phyloP scores from a whole-genome alignment of 1,139 yeast species.

The Candida sojae region DNA sequence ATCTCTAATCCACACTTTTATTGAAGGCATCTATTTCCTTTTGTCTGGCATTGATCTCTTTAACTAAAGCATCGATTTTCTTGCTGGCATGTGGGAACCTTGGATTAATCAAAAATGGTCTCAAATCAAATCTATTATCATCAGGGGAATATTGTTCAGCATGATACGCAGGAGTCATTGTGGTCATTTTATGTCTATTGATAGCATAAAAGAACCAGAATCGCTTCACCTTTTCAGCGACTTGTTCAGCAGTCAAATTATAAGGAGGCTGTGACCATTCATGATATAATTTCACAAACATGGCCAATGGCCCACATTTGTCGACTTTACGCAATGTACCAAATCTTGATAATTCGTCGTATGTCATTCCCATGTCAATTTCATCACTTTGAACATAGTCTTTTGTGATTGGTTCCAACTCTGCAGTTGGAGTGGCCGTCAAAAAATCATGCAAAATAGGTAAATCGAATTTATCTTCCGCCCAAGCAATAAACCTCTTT shows the following conservation, averaged over 20 bases:
- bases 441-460: slow-evolving; percentile 80
- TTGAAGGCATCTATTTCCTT: slow-evolving; percentile 24
- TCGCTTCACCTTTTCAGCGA: slow-evolving; percentile 88
- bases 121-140: slow-evolving; percentile 90
- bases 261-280: slow-evolving; percentile 80
- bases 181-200: slow-evolving; percentile 95
- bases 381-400: slow-evolving; percentile 95
- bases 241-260: slow-evolving; percentile 73
- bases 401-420: slow-evolving; percentile 91
- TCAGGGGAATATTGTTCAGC: slow-evolving; percentile 98
- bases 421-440: slow-evolving; percentile 96
- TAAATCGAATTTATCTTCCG: slow-evolving; percentile 63
- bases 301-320: slow-evolving; percentile 93
- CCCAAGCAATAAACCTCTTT: slow-evolving; percentile 82
- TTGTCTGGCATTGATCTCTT: slow-evolving; percentile 44
- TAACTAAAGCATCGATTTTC: slow-evolving; percentile 79
- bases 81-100: slow-evolving; percentile 86
- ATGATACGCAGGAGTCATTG: slow-evolving; percentile 93
- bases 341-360: slow-evolving; percentile 86
- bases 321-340: slow-evolving; percentile 92
- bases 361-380: slow-evolving; percentile 97
- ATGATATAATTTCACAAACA: slow-evolving; percentile 87
- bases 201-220: slow-evolving; percentile 93
- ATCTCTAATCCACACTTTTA: slow-evolving; percentile 30
- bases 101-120: slow-evolving; percentile 94